Conservation (phyloP, 768 basidiomycete species). For the Lyophyllum shimeji region DNA sequence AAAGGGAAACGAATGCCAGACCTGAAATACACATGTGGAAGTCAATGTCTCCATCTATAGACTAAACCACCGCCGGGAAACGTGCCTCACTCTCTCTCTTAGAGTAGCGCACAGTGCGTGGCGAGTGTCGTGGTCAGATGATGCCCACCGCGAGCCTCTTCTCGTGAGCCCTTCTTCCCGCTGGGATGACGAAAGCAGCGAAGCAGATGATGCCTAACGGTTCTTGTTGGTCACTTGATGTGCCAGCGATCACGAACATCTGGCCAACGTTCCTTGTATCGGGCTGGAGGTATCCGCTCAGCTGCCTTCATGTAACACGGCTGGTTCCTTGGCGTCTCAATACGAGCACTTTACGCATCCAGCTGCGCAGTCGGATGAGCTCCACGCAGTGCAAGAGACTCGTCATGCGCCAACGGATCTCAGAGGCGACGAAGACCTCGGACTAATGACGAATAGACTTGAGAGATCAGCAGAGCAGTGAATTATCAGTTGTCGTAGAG, state of each 20-base stretch:
- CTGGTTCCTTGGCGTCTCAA: background rate
- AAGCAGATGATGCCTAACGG: background rate
- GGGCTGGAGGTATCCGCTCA: background rate
- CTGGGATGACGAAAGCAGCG: background rate
- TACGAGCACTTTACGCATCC: background rate
- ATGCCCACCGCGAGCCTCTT: background rate
- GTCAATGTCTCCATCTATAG: background rate
- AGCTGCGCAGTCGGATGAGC: background rate
- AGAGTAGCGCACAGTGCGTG: background rate
- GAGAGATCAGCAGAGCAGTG: background rate
- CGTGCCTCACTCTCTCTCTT: background rate
- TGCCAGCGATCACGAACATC: background rate
- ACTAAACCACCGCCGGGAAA: background rate
- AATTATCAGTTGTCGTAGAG: background rate
- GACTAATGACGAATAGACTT: background rate
- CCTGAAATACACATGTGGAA: background rate
- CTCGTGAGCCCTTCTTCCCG: background rate
- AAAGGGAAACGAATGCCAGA: background rate
- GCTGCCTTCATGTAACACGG: background rate
- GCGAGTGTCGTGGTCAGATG: slow-evolving; percentile 5
- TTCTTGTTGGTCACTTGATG: background rate
- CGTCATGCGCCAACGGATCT: background rate
- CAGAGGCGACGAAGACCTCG: background rate
- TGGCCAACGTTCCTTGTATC: background rate
- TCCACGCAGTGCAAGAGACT: background rate